These are phyloP conservation scores for Colletotrichum sansevieriae DNA, from an alignment of 2,329 filamentous ascomycete species.

Conservation along the genomic window DNA sequence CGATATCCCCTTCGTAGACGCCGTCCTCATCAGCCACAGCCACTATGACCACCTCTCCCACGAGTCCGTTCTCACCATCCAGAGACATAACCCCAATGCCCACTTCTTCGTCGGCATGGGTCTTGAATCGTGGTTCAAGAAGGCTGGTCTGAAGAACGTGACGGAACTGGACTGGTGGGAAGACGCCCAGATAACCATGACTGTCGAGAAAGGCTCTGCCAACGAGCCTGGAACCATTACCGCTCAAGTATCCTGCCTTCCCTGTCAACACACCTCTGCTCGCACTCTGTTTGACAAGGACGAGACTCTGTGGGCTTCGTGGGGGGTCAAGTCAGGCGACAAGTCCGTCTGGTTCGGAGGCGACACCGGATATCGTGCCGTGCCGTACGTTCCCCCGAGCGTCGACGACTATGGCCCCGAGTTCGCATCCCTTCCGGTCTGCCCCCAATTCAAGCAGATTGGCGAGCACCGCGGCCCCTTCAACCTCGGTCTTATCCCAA, in stretches of 20 bases:
- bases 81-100: slow-evolving; percentile 78
- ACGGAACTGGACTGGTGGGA: slow-evolving; percentile 98
- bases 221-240: slow-evolving; percentile 65
- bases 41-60: slow-evolving; percentile 95
- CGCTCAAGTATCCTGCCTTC: slow-evolving; percentile 82
- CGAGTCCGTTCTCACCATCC: slow-evolving; percentile 78
- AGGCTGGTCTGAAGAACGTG: slow-evolving; percentile 78
- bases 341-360: slow-evolving; percentile 90
- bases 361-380: slow-evolving; percentile 90
- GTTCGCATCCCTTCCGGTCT: slow-evolving; percentile 76
- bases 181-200: slow-evolving; percentile 78
- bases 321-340: slow-evolving; percentile 80
- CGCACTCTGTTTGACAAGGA: slow-evolving; percentile 77
- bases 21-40: slow-evolving; percentile 86
- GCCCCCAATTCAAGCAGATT: slow-evolving; percentile 88
- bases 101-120: slow-evolving; percentile 92
- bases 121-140: slow-evolving; percentile 84
- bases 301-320: slow-evolving; percentile 88
- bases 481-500: slow-evolving; percentile 91
- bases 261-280: slow-evolving; percentile 85
- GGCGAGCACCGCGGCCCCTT: slow-evolving; percentile 86
- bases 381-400: slow-evolving; percentile 72
- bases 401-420: slow-evolving; percentile 79
- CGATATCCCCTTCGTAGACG: slow-evolving; percentile 82
- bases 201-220: slow-evolving; percentile 50